Conservation (phyloP, 73 alveolate genomes). For the Uronychia binucleata region DNA sequence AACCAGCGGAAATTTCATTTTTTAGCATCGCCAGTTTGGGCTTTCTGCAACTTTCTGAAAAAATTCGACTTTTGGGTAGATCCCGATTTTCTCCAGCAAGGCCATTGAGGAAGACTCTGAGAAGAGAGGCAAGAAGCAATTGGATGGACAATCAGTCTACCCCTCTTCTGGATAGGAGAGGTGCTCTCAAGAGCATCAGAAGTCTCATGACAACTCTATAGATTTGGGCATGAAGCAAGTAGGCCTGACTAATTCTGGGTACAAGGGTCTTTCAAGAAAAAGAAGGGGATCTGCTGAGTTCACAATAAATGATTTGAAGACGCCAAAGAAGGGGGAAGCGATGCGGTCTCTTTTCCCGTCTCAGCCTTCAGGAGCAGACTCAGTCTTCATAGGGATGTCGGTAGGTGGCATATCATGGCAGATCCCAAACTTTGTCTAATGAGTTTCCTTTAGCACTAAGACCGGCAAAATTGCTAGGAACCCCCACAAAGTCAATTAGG, state of each 20-base stretch:
- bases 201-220: no score
- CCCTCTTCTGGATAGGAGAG: no score
- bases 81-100: no score
- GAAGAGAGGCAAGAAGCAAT: background rate
- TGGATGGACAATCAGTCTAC: no score
- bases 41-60: background rate
- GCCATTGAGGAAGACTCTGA: background rate
- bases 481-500: slow-evolving; percentile 35
- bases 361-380: background rate
- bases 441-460: slow-evolving; percentile 40
- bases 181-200: no score
- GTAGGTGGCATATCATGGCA: background rate
- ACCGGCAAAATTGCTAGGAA: slow-evolving; percentile 28
- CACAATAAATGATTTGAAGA: background rate
- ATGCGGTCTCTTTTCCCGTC: no score
- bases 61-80: background rate
- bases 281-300: background rate
- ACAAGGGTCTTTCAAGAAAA: background rate
- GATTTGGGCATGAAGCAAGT: background rate
- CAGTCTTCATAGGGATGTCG: background rate
- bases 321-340: background rate
- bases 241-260: background rate
- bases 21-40: background rate
- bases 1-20: background rate
- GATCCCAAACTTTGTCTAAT: slow-evolving; percentile 5